Evolutionary conservation across 345 rosid genomes (phyloP).

Genomic region (Citrus medica): DNA sequence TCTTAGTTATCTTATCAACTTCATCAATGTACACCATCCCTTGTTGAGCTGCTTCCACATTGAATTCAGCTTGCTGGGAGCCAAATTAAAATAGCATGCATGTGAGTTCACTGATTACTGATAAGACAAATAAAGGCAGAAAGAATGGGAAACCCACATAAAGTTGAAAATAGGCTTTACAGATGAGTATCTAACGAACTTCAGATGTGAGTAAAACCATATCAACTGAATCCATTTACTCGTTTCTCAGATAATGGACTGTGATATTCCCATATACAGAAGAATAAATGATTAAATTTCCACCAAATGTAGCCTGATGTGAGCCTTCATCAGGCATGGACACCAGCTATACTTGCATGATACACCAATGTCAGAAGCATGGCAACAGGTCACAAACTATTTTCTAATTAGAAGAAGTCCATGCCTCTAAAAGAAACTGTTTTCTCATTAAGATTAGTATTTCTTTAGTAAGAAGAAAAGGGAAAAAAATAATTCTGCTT

Average conservation of each 20-base stretch:
- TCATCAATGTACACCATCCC: slow-evolving; percentile 96
- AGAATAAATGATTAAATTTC: not conserved
- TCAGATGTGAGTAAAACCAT: not conserved
- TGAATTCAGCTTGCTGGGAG: slow-evolving; percentile 76
- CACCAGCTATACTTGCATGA: not conserved
- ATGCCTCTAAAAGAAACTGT: not conserved
- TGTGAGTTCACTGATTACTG: not conserved
- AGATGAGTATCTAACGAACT: not conserved
- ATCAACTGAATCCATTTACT: not conserved
- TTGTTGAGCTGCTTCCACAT: slow-evolving; percentile 96
- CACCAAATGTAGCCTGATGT: not conserved
- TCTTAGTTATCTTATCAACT: slow-evolving; percentile 95
- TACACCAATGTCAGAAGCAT: not conserved
- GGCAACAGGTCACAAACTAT: not conserved
- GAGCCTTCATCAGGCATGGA: not conserved
- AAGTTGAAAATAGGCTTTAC: not conserved
- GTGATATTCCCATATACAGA: not conserved
- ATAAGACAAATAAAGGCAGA: not conserved
- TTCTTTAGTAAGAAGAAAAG: not conserved
- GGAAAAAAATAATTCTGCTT: not conserved
- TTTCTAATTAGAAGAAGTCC: not conserved
- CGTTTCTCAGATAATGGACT: not conserved
- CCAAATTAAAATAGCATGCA: slow-evolving; percentile 18
- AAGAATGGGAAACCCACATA: slow-evolving; percentile 2
- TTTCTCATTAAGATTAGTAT: not conserved